These are phyloP conservation scores for Hura crepitans DNA, from an alignment of 441 rosid genomes.

Conservation along the genomic window DNA sequence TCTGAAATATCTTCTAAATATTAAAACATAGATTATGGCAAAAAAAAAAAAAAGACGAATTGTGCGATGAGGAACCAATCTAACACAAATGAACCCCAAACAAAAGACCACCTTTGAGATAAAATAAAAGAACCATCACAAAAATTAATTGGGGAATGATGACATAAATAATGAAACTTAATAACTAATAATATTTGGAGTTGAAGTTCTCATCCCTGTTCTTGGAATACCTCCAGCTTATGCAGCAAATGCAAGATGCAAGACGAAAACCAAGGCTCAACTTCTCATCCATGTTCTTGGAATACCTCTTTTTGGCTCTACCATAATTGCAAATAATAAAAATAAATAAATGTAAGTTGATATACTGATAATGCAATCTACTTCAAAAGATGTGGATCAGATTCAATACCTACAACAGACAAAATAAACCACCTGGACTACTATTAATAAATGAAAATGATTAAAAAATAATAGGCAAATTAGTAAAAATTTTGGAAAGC, in stretches of 20 bases:
- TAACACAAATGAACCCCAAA: neutral
- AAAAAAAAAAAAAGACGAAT: conserved; percentile 3
- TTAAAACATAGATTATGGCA: neutral
- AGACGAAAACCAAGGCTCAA: conserved; percentile 72
- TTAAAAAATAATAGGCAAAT: neutral
- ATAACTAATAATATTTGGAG: conserved; percentile 15
- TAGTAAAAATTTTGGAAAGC: neutral
- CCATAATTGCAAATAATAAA: conserved; percentile 54
- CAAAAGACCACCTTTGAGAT: neutral
- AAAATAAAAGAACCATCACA: neutral
- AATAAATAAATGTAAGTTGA: neutral
- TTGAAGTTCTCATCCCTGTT: conserved; percentile 23
- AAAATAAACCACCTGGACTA: neutral
- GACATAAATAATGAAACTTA: neutral
- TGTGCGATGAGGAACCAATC: neutral
- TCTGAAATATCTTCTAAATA: neutral
- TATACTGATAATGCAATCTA: neutral
- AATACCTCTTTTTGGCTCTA: conserved; percentile 79
- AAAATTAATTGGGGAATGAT: neutral
- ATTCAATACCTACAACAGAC: neutral
- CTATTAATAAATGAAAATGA: neutral
- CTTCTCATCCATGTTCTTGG: conserved; percentile 49
- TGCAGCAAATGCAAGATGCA: conserved; percentile 90
- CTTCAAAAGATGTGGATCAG: neutral
- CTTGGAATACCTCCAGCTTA: conserved; percentile 68